Evolutionary conservation across 2,329 filamentous ascomycete species (phyloP), one percentile per base, ranked within the genome.

Genomic region (Sporothrix variecibatus): DNA sequence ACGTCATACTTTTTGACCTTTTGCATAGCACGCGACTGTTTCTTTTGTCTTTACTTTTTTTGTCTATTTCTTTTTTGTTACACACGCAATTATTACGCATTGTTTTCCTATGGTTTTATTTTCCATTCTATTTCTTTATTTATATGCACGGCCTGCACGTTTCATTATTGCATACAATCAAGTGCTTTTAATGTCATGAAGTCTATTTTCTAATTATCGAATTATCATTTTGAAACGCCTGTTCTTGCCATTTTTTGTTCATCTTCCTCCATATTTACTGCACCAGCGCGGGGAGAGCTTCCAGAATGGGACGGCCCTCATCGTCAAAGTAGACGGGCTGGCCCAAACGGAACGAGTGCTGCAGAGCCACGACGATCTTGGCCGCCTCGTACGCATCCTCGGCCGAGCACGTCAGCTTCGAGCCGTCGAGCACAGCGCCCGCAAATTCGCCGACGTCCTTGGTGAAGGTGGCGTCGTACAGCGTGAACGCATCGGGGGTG

Each of bases 301-400:
- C 72, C 26, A 73, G 31, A 28, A 75, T 75, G 20, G 73, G 73
- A 23, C 71, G 76, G 15, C 78, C 78, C 1, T 79, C 74, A 26
- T 79, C 77, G 64, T 79, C 77, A 76, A 79, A 79, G 74, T 78
- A 79, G 38, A 79, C 78, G 0, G 78, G 77, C 12, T 77, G 71
- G 5, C 77, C 75, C 31, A 75, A 75, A 11, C 78, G 76, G 76
- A 78, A 79, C 20, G 78, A 79, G 73, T 78, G 31, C 79, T 73
- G 74, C 43, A 75, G 71, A 31, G 74, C 74, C 2, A 71, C 49
- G 31, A 51, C 67, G 40, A 75, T 75, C 58, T 75, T 75, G 65
- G 74, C 71, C 0, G 74, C 74, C 64, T 75, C 74, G 58, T 73
- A 73, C 40, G 71, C 74, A 38, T 75, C 74, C 46, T 75, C 56